phyloP scores from a whole-genome alignment of 257 asterid species.

The Solanum virginianum region DNA sequence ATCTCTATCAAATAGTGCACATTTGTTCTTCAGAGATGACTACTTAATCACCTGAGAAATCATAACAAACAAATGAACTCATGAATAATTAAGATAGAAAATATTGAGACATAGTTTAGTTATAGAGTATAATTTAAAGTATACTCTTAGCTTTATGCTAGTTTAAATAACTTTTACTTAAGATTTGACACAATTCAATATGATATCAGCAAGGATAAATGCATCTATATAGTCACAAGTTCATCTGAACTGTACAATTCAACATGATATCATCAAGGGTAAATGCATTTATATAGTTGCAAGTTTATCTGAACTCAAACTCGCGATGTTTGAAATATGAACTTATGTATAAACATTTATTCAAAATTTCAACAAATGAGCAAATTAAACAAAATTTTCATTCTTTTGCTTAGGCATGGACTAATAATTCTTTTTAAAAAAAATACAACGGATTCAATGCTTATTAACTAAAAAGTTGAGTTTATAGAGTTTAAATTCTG shows the following conservation, averaged over 20 bases:
- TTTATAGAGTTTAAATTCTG: too few relatives aligned
- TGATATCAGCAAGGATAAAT: background rate
- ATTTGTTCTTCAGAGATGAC: background rate
- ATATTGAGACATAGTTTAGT: background rate
- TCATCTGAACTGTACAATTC: background rate
- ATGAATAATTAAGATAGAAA: background rate
- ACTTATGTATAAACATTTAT: too few relatives aligned
- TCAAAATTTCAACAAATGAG: too few relatives aligned
- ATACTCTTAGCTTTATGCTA: background rate
- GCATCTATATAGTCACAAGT: background rate
- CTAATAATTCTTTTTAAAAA: too few relatives aligned
- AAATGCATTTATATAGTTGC: background rate
- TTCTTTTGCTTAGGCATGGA: too few relatives aligned
- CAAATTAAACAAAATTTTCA: too few relatives aligned
- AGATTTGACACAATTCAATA: background rate
- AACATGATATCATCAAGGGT: background rate
- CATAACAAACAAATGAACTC: background rate
- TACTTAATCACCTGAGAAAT: background rate
- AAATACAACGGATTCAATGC: too few relatives aligned
- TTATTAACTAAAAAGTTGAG: too few relatives aligned
- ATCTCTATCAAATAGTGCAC: background rate
- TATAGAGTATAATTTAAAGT: background rate
- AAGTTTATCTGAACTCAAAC: too few relatives aligned
- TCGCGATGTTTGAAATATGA: too few relatives aligned
- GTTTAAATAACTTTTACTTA: background rate